Base-by-base conservation (phyloP, 345 rosid species). In the Cardamine resedifolia region DNA sequence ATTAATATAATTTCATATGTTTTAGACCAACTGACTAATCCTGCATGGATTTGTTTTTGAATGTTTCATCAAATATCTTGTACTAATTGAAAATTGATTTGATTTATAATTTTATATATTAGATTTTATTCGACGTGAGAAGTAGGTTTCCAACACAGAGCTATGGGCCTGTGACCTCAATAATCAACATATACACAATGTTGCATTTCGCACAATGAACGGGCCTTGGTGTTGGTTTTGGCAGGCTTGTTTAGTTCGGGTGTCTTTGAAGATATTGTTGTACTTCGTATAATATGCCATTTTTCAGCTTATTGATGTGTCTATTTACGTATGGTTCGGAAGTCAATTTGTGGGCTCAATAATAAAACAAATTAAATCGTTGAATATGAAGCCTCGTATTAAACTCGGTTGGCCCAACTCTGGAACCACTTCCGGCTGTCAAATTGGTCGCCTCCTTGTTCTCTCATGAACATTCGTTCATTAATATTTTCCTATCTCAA, bases 401-500 rank as follows among this genome's bases (percentile, higher is more conserved):
- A 43, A 41, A 68, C 51, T 55, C 27, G 9, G 3, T 36, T 16
- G 52, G 63, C 63, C 72, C 72, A 68, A 66, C 18, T 24, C 16
- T 24, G 3, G 36, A 70, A 52, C 6, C 16, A 26, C 9, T 50
- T 26, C 51, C 61, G n/a, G 38, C 62, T 11, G 51, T 67, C 61
- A 39, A 38, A 38, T 38, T 39, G 39, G 51, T 67, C 38, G 43
- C 26, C 10, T 44, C 38, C 10, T 15, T 41, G 6, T 23, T 23
- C 10, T 41, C 43, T 38, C 44, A 12, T 38, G 12, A 38, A 38
- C n/a, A 38, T 38, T 38, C 4, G 26, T 44, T 43, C n/a, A 24
- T 61, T 61, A 39, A 15, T 19, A 4, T 39, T 41, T 20, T 45
- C 55, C 43, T 21, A 49, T 64, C 31, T 4, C 27, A 45, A 64